These are phyloP conservation scores for Geosmithia morbida DNA, from an alignment of 2,329 filamentous ascomycete species.

Conservation along the genomic window DNA sequence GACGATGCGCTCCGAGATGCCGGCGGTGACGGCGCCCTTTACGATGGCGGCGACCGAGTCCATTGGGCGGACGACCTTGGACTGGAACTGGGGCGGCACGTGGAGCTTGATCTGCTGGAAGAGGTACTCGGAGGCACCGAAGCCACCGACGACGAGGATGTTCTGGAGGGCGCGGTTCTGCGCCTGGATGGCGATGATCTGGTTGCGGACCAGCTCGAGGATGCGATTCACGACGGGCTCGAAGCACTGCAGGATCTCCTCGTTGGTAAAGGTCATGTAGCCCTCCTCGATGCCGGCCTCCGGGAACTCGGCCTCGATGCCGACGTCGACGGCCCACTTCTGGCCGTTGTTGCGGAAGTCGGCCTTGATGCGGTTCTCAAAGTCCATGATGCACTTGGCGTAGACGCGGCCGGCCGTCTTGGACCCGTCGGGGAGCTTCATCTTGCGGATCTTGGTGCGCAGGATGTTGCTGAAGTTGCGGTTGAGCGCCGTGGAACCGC, in stretches of 20 bases:
- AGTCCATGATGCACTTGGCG: slow-evolving; percentile 99
- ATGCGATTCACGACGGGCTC: slow-evolving; percentile 97
- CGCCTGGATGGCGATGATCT: slow-evolving; percentile 97
- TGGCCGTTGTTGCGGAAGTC: slow-evolving; percentile 99
- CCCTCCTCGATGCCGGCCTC: slow-evolving; percentile 97
- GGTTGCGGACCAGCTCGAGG: slow-evolving; percentile 87
- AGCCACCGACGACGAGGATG: slow-evolving; percentile 92
- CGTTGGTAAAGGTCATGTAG: slow-evolving; percentile 99
- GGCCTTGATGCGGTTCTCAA: slow-evolving; percentile 98
- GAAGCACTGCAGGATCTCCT: slow-evolving; percentile 97
- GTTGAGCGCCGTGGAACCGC: slow-evolving; percentile 95
- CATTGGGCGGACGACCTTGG: slow-evolving; percentile 96
- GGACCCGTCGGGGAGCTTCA: slow-evolving; percentile 95
- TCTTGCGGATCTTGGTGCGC: slow-evolving; percentile 94
- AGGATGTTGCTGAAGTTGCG: slow-evolving; percentile 97
- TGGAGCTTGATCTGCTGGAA: slow-evolving; percentile 99
- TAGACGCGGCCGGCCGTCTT: slow-evolving; percentile 97
- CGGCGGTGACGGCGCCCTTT: slow-evolving; percentile 93
- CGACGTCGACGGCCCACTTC: slow-evolving; percentile 98
- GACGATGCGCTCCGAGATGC: slow-evolving; percentile 92
- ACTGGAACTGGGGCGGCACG: slow-evolving; percentile 94
- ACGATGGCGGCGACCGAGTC: slow-evolving; percentile 97
- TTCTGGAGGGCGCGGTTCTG: slow-evolving; percentile 92
- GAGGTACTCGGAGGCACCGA: slow-evolving; percentile 95
- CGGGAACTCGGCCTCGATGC: slow-evolving; percentile 95